Evolutionary conservation across 441 rosid genomes (phyloP).

Genomic region (Syzygium syzygioides): DNA sequence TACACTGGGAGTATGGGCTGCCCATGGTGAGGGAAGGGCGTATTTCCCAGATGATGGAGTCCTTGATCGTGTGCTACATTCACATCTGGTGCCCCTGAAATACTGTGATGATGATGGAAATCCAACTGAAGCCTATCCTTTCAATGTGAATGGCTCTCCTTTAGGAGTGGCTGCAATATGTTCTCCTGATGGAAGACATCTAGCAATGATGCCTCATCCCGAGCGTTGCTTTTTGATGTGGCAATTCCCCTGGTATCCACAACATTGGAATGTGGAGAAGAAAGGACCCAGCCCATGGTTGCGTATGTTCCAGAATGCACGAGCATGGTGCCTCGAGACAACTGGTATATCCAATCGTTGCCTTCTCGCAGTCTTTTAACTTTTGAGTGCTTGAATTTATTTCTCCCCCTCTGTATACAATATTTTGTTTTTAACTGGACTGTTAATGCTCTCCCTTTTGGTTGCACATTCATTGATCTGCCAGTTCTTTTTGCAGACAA

Average conservation of each 20-base stretch:
- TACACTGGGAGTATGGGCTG: conserved; percentile 93
- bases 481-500: not conserved
- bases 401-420: not conserved
- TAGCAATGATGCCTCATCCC: conserved; percentile 99
- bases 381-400: not conserved
- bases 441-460: not conserved
- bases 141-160: conserved; percentile 91
- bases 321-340: conserved; percentile 76
- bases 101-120: conserved; percentile 89
- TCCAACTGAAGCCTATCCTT: conserved; percentile 79
- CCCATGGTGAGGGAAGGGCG: conserved; percentile 96
- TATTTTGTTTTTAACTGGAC: not conserved
- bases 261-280: conserved; percentile 61
- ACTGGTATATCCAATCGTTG: not conserved
- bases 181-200: conserved; percentile 94
- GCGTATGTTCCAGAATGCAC: conserved; percentile 83
- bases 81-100: conserved; percentile 73
- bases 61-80: conserved; percentile 64
- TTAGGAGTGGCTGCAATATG: conserved; percentile 90
- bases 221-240: conserved; percentile 99
- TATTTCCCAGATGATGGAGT: conserved; percentile 94
- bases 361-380: not conserved
- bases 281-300: conserved; percentile 84
- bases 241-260: conserved; percentile 97
- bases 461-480: not conserved